Base-by-base conservation (phyloP, 164 flowering plant species). In the Houttuynia cordata region DNA sequence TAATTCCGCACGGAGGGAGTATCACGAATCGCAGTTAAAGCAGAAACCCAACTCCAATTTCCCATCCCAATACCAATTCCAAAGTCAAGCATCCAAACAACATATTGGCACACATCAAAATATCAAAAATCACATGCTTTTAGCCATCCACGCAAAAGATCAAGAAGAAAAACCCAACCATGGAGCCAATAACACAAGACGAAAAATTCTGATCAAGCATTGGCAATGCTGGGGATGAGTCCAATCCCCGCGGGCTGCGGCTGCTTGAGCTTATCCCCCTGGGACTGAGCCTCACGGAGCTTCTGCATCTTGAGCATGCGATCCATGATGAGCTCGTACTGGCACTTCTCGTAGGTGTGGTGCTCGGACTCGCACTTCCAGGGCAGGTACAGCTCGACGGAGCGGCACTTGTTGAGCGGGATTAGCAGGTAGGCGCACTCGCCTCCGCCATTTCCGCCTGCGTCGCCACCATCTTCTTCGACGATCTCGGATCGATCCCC, bases 361-460 rank as follows among this genome's bases (percentile, higher is more conserved):
- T 97, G 91, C 74, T 88, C 87, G 68, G 71, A n/a, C 77, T 86
- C 97, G 72, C 96, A 94, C 75, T 91, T 94, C 97, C 96, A 94
- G 0, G 99, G 99, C 13, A 94, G 89, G 67, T 74, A 94, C 47
- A 86, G 74, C 81, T 88, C 95, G 3, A 86, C 62, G n/a, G 73
- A 82, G 20, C 97, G 68, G 73, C 99, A 94, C 70, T 83, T 88
- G 84, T 94, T 94, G 70, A 94, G 91, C 0, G 97, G 99, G 66
- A 90, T 90, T 51, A 93, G 78, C 61, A 88, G 79, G 61, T 93
- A 95, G 7, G 99, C 97, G 72, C 99, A 93, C 67, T 90, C 91
- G 81, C 82, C 64, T 82, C 85, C 66, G 80, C 87, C 96, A 94
- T 91, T 72, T 93, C 96, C 15, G 64, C 83, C 61, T 83, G 96